Conservation (phyloP, 1,139 yeast species). For the Komagataea norvegica region DNA sequence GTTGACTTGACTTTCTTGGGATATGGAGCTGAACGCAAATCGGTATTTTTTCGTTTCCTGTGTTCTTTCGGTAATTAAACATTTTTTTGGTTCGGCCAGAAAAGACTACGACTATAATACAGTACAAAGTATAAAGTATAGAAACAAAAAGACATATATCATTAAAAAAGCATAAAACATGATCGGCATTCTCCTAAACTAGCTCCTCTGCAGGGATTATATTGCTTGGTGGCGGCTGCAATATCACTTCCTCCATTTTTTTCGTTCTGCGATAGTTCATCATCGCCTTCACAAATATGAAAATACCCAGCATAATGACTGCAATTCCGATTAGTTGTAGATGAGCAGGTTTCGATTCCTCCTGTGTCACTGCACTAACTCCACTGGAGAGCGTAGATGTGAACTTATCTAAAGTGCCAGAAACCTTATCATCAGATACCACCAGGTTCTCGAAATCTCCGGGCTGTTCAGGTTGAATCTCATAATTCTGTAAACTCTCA, state of each 20-base stretch:
- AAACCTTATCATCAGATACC: conserved; percentile 25
- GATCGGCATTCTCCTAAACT: too few species aligned
- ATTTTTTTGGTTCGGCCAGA: background rate
- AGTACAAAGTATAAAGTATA: background rate
- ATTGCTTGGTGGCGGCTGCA: conserved; percentile 38
- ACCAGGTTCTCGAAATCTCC: conserved; percentile 32
- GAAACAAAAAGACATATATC: background rate
- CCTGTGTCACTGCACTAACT: conserved; percentile 29
- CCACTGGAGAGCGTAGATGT: conserved; percentile 38
- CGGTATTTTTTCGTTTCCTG: too few species aligned
- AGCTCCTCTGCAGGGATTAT: conserved; percentile 14
- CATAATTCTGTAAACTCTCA: conserved; percentile 30
- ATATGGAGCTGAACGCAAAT: too few species aligned
- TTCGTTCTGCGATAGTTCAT: conserved; percentile 74
- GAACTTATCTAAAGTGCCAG: conserved; percentile 46
- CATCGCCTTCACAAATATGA: conserved; percentile 61
- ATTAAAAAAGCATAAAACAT: too few species aligned
- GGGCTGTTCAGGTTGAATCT: conserved; percentile 53
- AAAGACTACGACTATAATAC: background rate
- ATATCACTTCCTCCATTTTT: conserved; percentile 61
- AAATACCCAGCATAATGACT: conserved; percentile 62
- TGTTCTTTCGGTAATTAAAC: background rate
- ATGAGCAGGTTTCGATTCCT: conserved; percentile 31
- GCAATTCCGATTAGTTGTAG: conserved; percentile 42
- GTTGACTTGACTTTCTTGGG: background rate